Base-by-base conservation (phyloP, 345 rosid genomes). In the Euphorbia pulcherrima region DNA sequence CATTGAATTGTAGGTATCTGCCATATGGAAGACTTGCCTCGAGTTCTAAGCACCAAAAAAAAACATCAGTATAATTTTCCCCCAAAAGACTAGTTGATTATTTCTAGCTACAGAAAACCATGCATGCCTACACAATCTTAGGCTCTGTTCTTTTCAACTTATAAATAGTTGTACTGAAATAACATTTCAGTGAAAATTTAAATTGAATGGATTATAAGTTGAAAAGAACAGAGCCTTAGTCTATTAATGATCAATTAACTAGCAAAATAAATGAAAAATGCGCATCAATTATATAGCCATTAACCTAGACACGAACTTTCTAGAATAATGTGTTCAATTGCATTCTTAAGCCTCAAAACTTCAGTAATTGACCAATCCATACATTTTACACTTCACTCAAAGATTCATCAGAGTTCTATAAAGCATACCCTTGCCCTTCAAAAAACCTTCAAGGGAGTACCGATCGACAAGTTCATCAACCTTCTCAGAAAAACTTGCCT, bases 401-500 rank as follows among this genome's bases (percentile, higher is more conserved):
- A 61, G 48, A 37, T n/a, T n/a, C n/a, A n/a, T 47, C 50, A 61
- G 50, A 61, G 40, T 9, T 39, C 29, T 40, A 11, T 39, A 27
- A 35, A 54, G 23, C n/a, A 20, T 37, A 77, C 80, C 95, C 80
- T 77, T 78, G 62, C 78, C 74, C 75, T 81, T 88, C 59, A 79
- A 69, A 77, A 91, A 88, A 39, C 90, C 90, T 80, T 89, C 80
- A 67, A 94, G 95, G 62, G 87, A 86, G 82, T 89, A 88, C 39
- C 85, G 84, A 63, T 79, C 75, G 75, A 97, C 86, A 46, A 94
- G 83, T 74, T 94, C 97, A 77, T 86, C 89, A 73, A 94, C 97
- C 81, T 94, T 94, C 85, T 94, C 99, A 0, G 64, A 51, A 79
- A 90, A 93, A 59, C 99, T 94, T 75, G 99, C 96, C 87, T 94